Conservation (phyloP, 441 rosid genomes). For the Populus hybrid region DNA sequence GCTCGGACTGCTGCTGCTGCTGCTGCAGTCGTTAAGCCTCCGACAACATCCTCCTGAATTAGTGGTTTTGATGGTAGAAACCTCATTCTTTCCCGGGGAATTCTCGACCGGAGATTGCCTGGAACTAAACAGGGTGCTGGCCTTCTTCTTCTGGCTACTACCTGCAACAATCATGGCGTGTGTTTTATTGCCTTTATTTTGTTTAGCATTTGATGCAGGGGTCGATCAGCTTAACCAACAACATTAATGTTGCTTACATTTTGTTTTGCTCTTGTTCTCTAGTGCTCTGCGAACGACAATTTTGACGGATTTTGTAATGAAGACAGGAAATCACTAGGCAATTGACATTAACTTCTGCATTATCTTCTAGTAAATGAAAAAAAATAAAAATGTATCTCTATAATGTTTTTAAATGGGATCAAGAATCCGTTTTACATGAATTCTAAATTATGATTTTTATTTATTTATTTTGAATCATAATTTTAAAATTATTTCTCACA, state of each 20-base stretch:
- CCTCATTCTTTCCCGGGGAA: neutral
- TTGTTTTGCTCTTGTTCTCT: neutral
- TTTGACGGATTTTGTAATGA: slow-evolving; percentile 21
- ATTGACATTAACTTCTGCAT: neutral
- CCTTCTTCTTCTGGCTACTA: slow-evolving; percentile 15
- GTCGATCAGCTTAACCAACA: neutral
- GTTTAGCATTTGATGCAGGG: neutral
- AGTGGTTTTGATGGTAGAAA: neutral
- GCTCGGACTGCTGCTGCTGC: slow-evolving; percentile 16
- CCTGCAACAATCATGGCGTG: slow-evolving; percentile 13
- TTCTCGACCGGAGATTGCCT: slow-evolving; percentile 13
- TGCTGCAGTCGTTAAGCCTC: slow-evolving; percentile 22
- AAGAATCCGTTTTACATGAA: too few species aligned
- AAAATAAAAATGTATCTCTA: neutral
- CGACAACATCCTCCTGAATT: slow-evolving; percentile 13
- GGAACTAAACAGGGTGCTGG: slow-evolving; percentile 1
- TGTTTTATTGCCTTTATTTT: neutral
- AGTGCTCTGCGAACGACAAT: slow-evolving; percentile 3
- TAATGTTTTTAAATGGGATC: neutral
- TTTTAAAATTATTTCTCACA: too few species aligned
- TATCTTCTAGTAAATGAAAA: neutral
- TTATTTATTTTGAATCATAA: too few species aligned
- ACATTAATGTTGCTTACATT: slow-evolving; percentile 5
- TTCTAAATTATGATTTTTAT: too few species aligned
- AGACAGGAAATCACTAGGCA: neutral